A percentile compares a stretch with the other conserved stretches of the same genome.
These are phyloP conservation scores for Leccinum huronense DNA, from an alignment of 1,284 basidiomycete genomes.

Conservation along the genomic window DNA sequence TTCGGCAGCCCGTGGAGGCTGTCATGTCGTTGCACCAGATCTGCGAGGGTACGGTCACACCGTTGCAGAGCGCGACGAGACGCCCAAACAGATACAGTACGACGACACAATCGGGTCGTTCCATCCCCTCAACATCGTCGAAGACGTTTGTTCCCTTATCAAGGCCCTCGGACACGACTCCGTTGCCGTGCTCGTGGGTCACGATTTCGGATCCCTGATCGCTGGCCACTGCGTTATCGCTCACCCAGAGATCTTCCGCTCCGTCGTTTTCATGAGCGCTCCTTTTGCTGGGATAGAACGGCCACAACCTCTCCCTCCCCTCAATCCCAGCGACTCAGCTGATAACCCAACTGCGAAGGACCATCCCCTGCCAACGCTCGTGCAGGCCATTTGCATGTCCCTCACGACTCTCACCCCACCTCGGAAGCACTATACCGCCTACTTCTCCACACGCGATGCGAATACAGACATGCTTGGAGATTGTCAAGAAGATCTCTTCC, in stretches of 20 bases:
- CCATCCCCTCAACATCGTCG: constrained; percentile 48
- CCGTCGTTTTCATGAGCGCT: constrained; percentile 58
- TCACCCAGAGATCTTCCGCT: constrained; percentile 54
- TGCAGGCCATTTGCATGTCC: constrained; percentile 19
- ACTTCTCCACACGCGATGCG: constrained; percentile 49
- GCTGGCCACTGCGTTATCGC: constrained; percentile 53
- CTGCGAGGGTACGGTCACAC: constrained; percentile 49
- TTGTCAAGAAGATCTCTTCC: constrained; percentile 43
- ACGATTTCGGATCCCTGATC: constrained; percentile 57
- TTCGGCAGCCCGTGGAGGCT: constrained; percentile 41
- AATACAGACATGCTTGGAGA: constrained; percentile 45
- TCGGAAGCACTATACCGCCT: constrained; percentile 56
- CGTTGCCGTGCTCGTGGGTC: constrained; percentile 52
- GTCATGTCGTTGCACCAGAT: constrained; percentile 54
- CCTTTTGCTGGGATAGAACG: constrained; percentile 45
- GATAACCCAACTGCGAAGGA: constrained; percentile 8
- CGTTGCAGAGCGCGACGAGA: constrained; percentile 25
- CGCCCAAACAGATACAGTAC: constrained; percentile 34
- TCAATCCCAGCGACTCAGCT: not conserved
- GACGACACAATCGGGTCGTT: constrained; percentile 52
- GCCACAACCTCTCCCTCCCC: constrained; percentile 4
- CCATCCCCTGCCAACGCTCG: constrained; percentile 16
- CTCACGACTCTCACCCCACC: constrained; percentile 49
- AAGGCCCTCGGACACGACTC: constrained; percentile 49
- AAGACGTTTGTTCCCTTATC: constrained; percentile 52